These are phyloP conservation scores for Escovopsis sp. DNA, from an alignment of 2,329 filamentous ascomycete species.

Conservation along the genomic window DNA sequence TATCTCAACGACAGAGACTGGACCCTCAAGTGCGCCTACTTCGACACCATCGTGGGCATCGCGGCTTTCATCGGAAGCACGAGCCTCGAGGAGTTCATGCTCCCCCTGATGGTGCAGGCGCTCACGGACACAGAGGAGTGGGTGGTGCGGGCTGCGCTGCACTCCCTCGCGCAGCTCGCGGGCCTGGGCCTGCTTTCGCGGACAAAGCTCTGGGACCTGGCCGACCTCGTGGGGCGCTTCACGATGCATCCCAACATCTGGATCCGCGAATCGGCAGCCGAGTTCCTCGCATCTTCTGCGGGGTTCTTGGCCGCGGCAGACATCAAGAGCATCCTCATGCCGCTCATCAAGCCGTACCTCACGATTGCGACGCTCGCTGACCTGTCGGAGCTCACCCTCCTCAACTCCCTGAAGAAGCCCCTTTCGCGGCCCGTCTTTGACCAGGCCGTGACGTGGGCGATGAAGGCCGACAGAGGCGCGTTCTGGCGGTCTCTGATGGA, in stretches of 20 bases:
- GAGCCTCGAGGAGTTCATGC: constrained; percentile 84
- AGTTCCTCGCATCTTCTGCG: constrained; percentile 67
- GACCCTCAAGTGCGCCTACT: constrained; percentile 93
- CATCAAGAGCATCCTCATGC: constrained; percentile 66
- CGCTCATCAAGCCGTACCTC: constrained; percentile 67
- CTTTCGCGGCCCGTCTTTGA: constrained; percentile 71
- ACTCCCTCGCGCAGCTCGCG: constrained; percentile 78
- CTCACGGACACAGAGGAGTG: constrained; percentile 86
- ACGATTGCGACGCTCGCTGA: constrained; percentile 53
- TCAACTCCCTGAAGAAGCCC: constrained; percentile 74
- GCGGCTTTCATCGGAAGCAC: constrained; percentile 79
- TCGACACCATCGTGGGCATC: constrained; percentile 87
- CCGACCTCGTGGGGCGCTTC: constrained; percentile 71
- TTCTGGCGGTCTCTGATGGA: constrained; percentile 73
- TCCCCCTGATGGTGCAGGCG: constrained; percentile 91
- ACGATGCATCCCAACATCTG: constrained; percentile 89
- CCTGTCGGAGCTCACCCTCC: constrained; percentile 57
- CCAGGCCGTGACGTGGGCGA: constrained; percentile 72
- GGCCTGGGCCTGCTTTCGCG: constrained; percentile 77
- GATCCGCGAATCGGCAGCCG: constrained; percentile 80
- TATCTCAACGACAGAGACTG: constrained; percentile 95
- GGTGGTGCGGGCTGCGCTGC: constrained; percentile 79
- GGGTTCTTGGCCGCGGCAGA: constrained; percentile 68
- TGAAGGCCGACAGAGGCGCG: constrained; percentile 61
- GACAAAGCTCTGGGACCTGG: constrained; percentile 72